These are phyloP conservation scores for Russula abietina DNA, from an alignment of 768 basidiomycete species.

Conservation along the genomic window DNA sequence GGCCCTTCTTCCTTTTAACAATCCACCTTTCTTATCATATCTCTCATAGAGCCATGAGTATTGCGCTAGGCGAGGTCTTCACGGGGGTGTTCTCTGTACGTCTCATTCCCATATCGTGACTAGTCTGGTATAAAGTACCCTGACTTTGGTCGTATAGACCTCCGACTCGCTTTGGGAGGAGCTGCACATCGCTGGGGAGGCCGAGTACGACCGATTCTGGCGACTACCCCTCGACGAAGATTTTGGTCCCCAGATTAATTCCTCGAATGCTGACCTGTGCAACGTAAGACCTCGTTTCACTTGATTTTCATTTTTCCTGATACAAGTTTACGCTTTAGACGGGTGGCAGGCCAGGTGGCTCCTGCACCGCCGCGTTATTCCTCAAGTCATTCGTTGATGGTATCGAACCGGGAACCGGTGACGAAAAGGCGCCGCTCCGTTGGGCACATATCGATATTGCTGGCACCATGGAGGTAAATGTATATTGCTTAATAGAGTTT, in stretches of 20 bases:
- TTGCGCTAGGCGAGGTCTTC: slow-evolving; percentile 71
- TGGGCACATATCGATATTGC: slow-evolving; percentile 91
- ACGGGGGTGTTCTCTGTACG: slow-evolving; percentile 73
- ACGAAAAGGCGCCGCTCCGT: slow-evolving; percentile 45
- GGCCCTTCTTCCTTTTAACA: slow-evolving; percentile 15
- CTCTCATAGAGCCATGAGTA: slow-evolving; percentile 53
- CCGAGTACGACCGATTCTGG: slow-evolving; percentile 82
- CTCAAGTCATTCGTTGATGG: slow-evolving; percentile 77
- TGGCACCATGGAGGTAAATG: slow-evolving; percentile 62
- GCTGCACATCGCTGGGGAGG: slow-evolving; percentile 62
- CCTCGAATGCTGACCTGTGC: slow-evolving; percentile 75
- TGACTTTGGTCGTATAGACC: slow-evolving; percentile 37
- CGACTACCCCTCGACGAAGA: slow-evolving; percentile 84
- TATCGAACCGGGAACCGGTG: slow-evolving; percentile 54
- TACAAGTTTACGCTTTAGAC: slow-evolving; percentile 36
- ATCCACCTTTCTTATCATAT: not conserved
- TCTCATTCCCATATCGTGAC: slow-evolving; percentile 8
- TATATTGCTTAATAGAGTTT: not conserved
- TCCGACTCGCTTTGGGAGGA: slow-evolving; percentile 70
- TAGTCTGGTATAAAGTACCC: not conserved
- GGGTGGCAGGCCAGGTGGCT: slow-evolving; percentile 67
- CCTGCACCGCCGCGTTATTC: slow-evolving; percentile 82
- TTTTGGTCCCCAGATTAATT: slow-evolving; percentile 68
- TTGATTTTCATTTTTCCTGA: not conserved
- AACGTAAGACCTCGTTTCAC: slow-evolving; percentile 44